These are phyloP conservation scores for Talaromyces pinophilus DNA, from an alignment of 2,329 filamentous ascomycete species.

Conservation along the genomic window DNA sequence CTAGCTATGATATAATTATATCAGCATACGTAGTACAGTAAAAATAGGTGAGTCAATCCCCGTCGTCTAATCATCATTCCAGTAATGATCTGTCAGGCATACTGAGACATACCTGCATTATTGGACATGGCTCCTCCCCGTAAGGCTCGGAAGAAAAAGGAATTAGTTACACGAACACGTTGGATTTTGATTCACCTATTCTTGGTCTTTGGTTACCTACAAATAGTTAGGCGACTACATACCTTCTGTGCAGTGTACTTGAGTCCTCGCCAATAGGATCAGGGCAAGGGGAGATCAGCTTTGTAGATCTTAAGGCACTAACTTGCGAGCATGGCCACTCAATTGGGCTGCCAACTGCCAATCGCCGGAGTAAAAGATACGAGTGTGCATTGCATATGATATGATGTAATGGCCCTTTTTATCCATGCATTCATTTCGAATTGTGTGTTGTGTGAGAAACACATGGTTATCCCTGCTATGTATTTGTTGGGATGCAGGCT, in stretches of 20 bases:
- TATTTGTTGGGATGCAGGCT: background rate
- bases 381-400: background rate
- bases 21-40: background rate
- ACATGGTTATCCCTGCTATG: background rate
- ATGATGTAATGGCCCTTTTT: background rate
- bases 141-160: background rate
- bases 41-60: background rate
- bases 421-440: background rate
- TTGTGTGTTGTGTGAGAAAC: background rate
- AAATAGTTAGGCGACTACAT: background rate
- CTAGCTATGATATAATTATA: constrained; percentile 6
- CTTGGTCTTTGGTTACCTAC: background rate
- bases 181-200: background rate
- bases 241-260: background rate
- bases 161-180: background rate
- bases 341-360: background rate
- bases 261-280: constrained; percentile 16
- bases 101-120: constrained; percentile 5
- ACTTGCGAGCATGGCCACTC: background rate
- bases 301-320: background rate
- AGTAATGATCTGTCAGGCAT: background rate
- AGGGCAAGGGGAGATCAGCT: constrained; percentile 1
- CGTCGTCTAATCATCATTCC: background rate
- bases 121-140: background rate
- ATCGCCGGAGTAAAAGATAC: background rate